Base-by-base conservation (phyloP, 257 asterid species). In the Solanum lignicaule region DNA sequence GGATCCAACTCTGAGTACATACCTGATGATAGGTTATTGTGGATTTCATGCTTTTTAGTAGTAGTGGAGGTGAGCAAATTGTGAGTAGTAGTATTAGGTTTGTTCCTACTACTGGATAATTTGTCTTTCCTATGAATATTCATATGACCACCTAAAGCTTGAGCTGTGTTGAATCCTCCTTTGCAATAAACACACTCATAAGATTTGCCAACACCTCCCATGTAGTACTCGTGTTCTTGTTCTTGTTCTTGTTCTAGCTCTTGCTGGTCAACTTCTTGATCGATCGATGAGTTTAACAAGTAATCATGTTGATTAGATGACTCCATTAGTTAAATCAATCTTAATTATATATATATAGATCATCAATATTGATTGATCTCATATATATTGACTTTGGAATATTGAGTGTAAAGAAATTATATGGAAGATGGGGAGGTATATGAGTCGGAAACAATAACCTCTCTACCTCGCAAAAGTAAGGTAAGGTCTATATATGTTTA, bases 61-160 rank as follows among this genome's bases (percentile, higher is more conserved):
- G 5, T 72, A 74, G 11, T 74, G 31, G 31, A 48, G 62, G 32
- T 62, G 83, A 20, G 35, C 65, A 69, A 65, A 75, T 12, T 86
- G 65, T 43, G 35, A 68, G 41, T 43, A 27, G 87, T 6, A 31
- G 29, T 35, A 74, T 71, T 72, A n/a, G 93, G 91, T 68, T 91
- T 94, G 66, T 87, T 92, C 69, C 87, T 88, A 3, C 88, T 88
- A 5, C 92, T 74, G 31, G 52, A 6, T 25, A 66, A 90, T 55
- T 92, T 92, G 55, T 95, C 93, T 46, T 94, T 95, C 25, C 98
- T 87, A 82, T 95, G 98, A 86, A 95, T 95, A 73, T 95, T 95
- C 98, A 95, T 95, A 90, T 95, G 98, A 4, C 98, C 98, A 1
- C 98, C 98, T 89, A 95, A 91, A 43, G 98, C 98, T 86, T 95